Evolutionary conservation across 73 alveolate genomes (phyloP).

Genomic region (Urostyla sp.): DNA sequence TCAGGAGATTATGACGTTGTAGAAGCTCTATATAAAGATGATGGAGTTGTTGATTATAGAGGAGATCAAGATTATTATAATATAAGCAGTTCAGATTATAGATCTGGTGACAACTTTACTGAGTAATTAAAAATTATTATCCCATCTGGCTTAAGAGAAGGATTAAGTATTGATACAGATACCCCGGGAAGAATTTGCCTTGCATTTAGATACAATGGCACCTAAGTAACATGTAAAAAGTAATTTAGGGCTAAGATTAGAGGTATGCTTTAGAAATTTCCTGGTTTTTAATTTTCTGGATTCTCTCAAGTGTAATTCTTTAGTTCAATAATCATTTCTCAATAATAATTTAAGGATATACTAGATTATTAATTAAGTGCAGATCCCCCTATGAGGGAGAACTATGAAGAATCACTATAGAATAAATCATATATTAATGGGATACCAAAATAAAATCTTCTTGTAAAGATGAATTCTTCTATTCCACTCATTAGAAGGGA

Average conservation of each 20-base stretch:
- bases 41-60: slow-evolving; percentile 54
- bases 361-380: not conserved
- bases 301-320: slow-evolving; percentile 67
- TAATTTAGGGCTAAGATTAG: slow-evolving; percentile 58
- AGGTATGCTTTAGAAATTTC: slow-evolving; percentile 74
- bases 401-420: not conserved
- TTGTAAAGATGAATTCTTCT: slow-evolving; percentile 57
- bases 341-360: slow-evolving; percentile 3
- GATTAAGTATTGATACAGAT: slow-evolving; percentile 68
- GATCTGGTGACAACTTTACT: slow-evolving; percentile 11
- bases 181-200: slow-evolving; percentile 67
- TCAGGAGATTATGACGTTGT: slow-evolving; percentile 56
- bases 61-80: slow-evolving; percentile 55
- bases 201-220: not conserved
- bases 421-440: slow-evolving; percentile 46
- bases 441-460: slow-evolving; percentile 65
- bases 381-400: not conserved
- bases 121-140: slow-evolving; percentile 71
- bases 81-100: not conserved
- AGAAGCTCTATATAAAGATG: slow-evolving; percentile 41
- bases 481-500: slow-evolving; percentile 57
- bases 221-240: slow-evolving; percentile 9
- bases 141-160: slow-evolving; percentile 80
- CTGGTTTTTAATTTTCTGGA: slow-evolving; percentile 72
- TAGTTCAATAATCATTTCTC: slow-evolving; percentile 39